Conservation (phyloP, 164 flowering plant species). For the Taxillus chinensis region DNA sequence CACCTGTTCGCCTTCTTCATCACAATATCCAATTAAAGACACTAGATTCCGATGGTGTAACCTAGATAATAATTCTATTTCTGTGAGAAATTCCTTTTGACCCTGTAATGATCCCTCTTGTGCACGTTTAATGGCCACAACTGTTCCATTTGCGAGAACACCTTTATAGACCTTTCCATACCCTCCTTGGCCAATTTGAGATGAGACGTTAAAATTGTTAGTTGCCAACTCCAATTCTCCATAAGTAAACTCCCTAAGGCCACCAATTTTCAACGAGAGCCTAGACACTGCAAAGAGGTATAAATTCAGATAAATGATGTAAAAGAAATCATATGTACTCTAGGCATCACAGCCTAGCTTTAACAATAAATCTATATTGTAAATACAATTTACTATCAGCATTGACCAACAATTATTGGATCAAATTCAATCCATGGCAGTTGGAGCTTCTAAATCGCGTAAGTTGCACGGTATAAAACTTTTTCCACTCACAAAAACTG, state of each 20-base stretch:
- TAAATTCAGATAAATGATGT: not conserved
- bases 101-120: conserved; percentile 69
- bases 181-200: conserved; percentile 62
- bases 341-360: too few species aligned
- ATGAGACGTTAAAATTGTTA: conserved; percentile 33
- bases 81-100: conserved; percentile 59
- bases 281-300: conserved; percentile 24
- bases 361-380: too few species aligned
- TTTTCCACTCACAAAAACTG: too few species aligned
- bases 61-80: conserved; percentile 55
- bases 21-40: conserved; percentile 61
- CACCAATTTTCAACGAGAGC: conserved; percentile 39
- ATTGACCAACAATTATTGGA: not conserved
- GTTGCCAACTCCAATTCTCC: conserved; percentile 49
- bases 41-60: conserved; percentile 68
- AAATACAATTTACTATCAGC: too few species aligned
- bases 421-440: not conserved
- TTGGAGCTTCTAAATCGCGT: not conserved
- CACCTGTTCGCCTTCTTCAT: conserved; percentile 78
- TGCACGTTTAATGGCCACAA: conserved; percentile 67
- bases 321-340: too few species aligned
- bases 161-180: conserved; percentile 74
- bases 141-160: conserved; percentile 39
- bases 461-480: too few species aligned
- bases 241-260: conserved; percentile 41